Evolutionary conservation across 495 filamentous ascomycete genomes (phyloP), one percentile per base, ranked within the genome.

Genomic region (Hypoxylon subgilvum): DNA sequence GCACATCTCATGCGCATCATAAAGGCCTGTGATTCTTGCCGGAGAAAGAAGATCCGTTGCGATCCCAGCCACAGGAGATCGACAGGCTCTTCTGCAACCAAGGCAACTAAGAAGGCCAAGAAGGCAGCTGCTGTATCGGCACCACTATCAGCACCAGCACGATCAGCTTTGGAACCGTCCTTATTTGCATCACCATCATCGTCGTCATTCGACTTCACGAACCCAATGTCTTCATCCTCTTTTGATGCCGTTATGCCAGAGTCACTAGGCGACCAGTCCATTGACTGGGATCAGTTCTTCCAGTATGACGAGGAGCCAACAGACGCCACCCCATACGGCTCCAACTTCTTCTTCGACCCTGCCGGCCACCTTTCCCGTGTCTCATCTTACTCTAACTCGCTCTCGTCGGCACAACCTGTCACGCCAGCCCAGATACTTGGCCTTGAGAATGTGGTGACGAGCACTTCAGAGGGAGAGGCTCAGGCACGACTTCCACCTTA

Each of bases 1-100:
- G 81, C 81, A 6, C 79, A 82, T 52, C 65, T 82, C 23, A 84
- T 84, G 80, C 68, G 81, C 19, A 79, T 80, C 64, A 79, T 84
- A 66, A 82, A 82, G 72, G 81, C 81, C 12, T 84, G 81, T 67
- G 79, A 82, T 30, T 57, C 74, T 42, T 84, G 81, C 75, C 64
- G 73, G 57, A 68, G 65, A 61, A 84, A 80, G 74, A 84, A 84
- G 76, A 66, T 76, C n/a, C 73, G 77, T 40, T 81, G 78, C 63
- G 78, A 81, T 53, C 78, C 78, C 3, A 76, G 71, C 64, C 78
- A 81, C 66, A 76, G 70, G 69, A 75, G 77, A 69, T 62, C 74
- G 10, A 45, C 65, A 40, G 72, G 69, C 57, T 50, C 71, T 43
- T 67, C 74, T 9, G 63, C 62, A 31, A 34, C 65, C 22, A 71